Evolutionary conservation across 202 grass and related monocot species (phyloP), one percentile per base, ranked within the genome.

Genomic region (Zizania palustris): DNA sequence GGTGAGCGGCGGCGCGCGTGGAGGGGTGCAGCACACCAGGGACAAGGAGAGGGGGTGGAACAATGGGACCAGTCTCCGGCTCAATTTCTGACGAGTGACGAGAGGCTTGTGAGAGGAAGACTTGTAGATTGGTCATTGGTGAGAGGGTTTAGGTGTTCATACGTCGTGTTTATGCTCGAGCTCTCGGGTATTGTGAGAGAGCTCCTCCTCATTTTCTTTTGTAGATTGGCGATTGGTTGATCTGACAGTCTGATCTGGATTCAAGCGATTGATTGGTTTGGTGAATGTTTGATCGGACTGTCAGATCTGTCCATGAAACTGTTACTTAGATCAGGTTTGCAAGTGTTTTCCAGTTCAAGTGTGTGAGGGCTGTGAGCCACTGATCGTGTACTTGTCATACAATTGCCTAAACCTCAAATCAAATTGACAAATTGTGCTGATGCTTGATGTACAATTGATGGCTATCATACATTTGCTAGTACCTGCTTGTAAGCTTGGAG

Each of bases 21-120:
- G 18, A 5, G 62, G 75, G 39, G 48, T 74, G 63, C 75, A 67
- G 66, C 85, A 87, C 49, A 65, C 80, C 58, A 93, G 60, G 76
- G 84, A 91, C 34, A 87, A 80, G 81, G 88, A 93, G 72, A 92
- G 78, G 21, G 89, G 89, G 4, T 93, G 91, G 96, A 98, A 95
- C 67, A 84, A 80, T 1, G 48, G 45, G 41, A 62, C 80, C 21
- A 83, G 75, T 39, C 48, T 79, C 39, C 79, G 69, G 75, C 66
- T 74, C 60, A 56, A 72, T 22, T 71, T 50, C 28, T 28, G 28
- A 28, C 28, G 28, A 28, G 28, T 28, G 28, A 28, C 28, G 28
- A 28, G 28, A 28, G 28, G 2, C 28, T 28, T 28, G 28, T 28
- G 28, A 28, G 28, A 28, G 28, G 28, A 28, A 28, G 28, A 28